These are phyloP conservation scores for Ceratocystis smalleyi DNA, from an alignment of 2,329 filamentous ascomycete genomes.

Conservation along the genomic window DNA sequence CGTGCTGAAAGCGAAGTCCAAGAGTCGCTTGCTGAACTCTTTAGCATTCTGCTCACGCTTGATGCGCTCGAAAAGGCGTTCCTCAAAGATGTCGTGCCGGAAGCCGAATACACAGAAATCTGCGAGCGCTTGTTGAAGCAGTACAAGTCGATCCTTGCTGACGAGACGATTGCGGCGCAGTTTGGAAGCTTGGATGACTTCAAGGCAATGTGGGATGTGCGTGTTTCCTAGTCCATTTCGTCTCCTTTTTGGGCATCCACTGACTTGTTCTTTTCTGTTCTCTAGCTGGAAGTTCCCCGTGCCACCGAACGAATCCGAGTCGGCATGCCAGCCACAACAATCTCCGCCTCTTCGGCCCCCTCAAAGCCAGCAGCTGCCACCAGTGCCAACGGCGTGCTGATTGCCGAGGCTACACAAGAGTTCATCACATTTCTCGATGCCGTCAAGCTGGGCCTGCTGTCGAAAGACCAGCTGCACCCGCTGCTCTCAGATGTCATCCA, in stretches of 20 bases:
- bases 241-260: neutral
- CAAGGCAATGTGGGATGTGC: constrained; percentile 79
- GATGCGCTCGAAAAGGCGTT: constrained; percentile 95
- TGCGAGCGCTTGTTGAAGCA: constrained; percentile 88
- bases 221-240: constrained; percentile 24
- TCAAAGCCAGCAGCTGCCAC: constrained; percentile 27
- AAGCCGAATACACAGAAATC: constrained; percentile 88
- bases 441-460: constrained; percentile 75
- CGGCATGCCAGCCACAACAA: constrained; percentile 75
- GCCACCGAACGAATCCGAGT: constrained; percentile 86
- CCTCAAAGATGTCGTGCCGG: constrained; percentile 82
- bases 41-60: constrained; percentile 90
- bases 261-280: neutral
- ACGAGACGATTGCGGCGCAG: constrained; percentile 76
- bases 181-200: constrained; percentile 85
- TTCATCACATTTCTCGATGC: constrained; percentile 98
- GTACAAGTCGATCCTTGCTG: constrained; percentile 84
- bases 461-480: constrained; percentile 93
- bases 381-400: constrained; percentile 48
- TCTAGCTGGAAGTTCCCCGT: constrained; percentile 78
- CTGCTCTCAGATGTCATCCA: constrained; percentile 91
- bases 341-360: constrained; percentile 37
- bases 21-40: constrained; percentile 90
- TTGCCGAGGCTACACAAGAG: constrained; percentile 85
- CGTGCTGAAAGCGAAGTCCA: constrained; percentile 82